Percentiles rank a stretch among this genome's conserved stretches.
Conservation (phyloP, 495 filamentous ascomycete species). For the Peziza echinospora region DNA sequence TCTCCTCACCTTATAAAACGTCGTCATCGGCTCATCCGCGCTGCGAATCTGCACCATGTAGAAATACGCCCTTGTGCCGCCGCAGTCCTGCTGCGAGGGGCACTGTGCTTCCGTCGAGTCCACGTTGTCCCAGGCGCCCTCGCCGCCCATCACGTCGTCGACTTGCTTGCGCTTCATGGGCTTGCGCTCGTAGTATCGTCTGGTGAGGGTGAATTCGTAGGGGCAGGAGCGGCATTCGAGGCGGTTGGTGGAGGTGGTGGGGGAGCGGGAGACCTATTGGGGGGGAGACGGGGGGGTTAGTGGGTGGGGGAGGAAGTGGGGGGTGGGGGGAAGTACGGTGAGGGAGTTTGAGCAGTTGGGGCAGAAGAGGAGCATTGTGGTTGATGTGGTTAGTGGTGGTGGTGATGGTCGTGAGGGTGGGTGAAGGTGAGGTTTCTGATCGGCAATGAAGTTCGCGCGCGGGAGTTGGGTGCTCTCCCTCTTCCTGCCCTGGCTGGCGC, state of each 20-base stretch:
- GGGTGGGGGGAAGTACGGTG: conserved; percentile 25
- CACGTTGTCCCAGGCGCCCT: conserved; percentile 72
- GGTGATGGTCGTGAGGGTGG: no score
- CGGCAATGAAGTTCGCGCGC: no score
- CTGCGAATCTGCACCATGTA: conserved; percentile 94
- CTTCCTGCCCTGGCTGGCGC: no score
- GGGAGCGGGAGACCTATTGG: conserved; percentile 31
- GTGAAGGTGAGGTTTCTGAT: no score
- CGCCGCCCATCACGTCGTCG: conserved; percentile 79
- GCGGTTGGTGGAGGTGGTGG: conserved; percentile 38
- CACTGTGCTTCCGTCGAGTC: conserved; percentile 64
- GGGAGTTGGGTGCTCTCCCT: no score
- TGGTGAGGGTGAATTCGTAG: conserved; percentile 56
- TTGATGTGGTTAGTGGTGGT: not conserved
- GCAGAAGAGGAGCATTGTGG: conserved; percentile 61
- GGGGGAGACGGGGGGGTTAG: not conserved
- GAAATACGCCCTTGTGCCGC: conserved; percentile 64
- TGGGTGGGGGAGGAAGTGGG: conserved; percentile 11
- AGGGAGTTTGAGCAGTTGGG: conserved; percentile 82
- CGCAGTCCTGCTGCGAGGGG: conserved; percentile 47
- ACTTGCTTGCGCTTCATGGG: conserved; percentile 51
- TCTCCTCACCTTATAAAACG: conserved; percentile 76
- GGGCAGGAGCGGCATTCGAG: conserved; percentile 90
- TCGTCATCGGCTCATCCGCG: conserved; percentile 97
- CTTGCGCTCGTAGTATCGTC: conserved; percentile 54